Percentiles rank a stretch among this genome's conserved stretches.
Conservation (phyloP, 345 rosid genomes). For the Lepidium aucheri region DNA sequence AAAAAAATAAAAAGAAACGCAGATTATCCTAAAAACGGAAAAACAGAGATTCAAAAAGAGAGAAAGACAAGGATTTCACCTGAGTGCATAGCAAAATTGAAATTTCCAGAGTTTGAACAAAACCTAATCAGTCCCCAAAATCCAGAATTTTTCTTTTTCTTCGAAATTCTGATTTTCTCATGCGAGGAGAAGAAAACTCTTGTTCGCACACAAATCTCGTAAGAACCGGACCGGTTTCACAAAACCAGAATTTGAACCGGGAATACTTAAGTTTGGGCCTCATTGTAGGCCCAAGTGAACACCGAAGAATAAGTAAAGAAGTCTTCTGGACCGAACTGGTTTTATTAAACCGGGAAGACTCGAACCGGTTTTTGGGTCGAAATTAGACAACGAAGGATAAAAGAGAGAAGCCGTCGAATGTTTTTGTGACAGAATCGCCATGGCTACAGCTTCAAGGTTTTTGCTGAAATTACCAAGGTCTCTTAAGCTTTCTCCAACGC, state of each 20-base stretch:
- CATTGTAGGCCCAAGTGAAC: neutral
- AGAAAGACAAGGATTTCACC: conserved; percentile 7
- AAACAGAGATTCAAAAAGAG: neutral
- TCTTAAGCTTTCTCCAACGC: conserved; percentile 22
- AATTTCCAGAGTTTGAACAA: conserved; percentile 13
- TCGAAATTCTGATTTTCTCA: conserved; percentile 10
- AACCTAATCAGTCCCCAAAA: conserved; percentile 18
- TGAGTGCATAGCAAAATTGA: conserved; percentile 20
- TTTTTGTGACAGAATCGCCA: conserved; percentile 10
- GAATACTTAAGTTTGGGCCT: neutral
- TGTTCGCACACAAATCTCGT: neutral
- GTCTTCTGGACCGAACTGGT: neutral
- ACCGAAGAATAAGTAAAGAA: neutral
- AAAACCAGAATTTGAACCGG: conserved; percentile 3
- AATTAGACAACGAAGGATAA: neutral
- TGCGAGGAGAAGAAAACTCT: neutral
- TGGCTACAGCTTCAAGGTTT: conserved; percentile 47
- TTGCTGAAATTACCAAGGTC: conserved; percentile 30
- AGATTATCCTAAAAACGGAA: neutral
- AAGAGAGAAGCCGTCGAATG: neutral
- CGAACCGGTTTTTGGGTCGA: neutral
- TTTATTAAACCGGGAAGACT: neutral
- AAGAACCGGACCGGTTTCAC: neutral
- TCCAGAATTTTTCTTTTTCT: neutral
- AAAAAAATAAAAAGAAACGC: neutral